These are phyloP conservation scores for Ustilago xerochloae DNA, from an alignment of 1,284 basidiomycete genomes.

Conservation along the genomic window DNA sequence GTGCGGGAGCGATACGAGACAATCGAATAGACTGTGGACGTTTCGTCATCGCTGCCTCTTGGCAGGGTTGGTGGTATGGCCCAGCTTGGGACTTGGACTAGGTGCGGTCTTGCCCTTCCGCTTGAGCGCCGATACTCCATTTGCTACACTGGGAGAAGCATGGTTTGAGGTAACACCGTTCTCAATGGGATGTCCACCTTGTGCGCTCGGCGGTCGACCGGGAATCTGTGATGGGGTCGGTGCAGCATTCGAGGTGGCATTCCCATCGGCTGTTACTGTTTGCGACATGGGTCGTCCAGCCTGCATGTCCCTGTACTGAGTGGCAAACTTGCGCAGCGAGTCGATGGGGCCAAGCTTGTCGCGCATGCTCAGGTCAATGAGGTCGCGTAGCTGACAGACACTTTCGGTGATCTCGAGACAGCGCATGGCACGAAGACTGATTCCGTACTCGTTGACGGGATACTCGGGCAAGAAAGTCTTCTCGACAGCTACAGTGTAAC, in stretches of 20 bases:
- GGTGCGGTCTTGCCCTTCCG: slow-evolving; percentile 46
- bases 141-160: slow-evolving; percentile 32
- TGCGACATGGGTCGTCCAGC: slow-evolving; percentile 18
- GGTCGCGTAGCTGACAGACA: slow-evolving; percentile 57
- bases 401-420: slow-evolving; percentile 62
- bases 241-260: slow-evolving; percentile 4
- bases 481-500: slow-evolving; percentile 46
- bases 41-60: slow-evolving; percentile 37
- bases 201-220: slow-evolving; percentile 36
- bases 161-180: slow-evolving; percentile 25
- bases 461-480: slow-evolving; percentile 50
- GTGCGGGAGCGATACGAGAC: not conserved
- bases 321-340: slow-evolving; percentile 46
- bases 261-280: slow-evolving; percentile 7
- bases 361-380: slow-evolving; percentile 54
- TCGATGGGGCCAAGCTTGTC: slow-evolving; percentile 53
- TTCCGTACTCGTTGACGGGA: slow-evolving; percentile 63
- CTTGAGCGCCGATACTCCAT: slow-evolving; percentile 29
- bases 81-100: slow-evolving; percentile 45
- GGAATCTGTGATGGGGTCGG: slow-evolving; percentile 23
- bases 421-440: slow-evolving; percentile 59
- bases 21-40: not conserved
- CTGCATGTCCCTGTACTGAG: slow-evolving; percentile 45
- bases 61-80: slow-evolving; percentile 27
- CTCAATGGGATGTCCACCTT: slow-evolving; percentile 23